Percentiles rank a stretch among this genome's conserved stretches.
phyloP scores from a whole-genome alignment of 1,284 basidiomycete genomes.

The Marasmius oreades region DNA sequence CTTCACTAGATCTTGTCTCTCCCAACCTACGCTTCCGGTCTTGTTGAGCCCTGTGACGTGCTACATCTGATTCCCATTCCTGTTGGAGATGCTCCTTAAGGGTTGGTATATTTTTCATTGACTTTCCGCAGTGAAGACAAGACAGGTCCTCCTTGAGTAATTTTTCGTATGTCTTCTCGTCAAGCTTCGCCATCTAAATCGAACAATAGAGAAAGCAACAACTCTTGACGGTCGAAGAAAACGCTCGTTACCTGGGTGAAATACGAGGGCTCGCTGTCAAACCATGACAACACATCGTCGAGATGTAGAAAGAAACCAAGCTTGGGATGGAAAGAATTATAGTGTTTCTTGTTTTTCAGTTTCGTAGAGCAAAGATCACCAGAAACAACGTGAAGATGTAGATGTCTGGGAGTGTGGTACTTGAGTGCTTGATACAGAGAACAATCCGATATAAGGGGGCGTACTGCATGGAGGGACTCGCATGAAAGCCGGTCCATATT shows the following conservation, averaged over 20 bases:
- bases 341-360: constrained; percentile 92
- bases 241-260: constrained; percentile 39
- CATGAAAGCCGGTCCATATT: constrained; percentile 85
- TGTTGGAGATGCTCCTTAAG: constrained; percentile 72
- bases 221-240: not conserved
- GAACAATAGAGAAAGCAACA: not conserved
- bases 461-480: constrained; percentile 74
- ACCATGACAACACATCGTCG: constrained; percentile 72
- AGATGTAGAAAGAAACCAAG: constrained; percentile 86
- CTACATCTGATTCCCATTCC: constrained; percentile 51
- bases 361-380: constrained; percentile 71
- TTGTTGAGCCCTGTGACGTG: constrained; percentile 33
- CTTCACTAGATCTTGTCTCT: constrained; percentile 14
- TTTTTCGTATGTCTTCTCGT: constrained; percentile 53
- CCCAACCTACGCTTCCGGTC: constrained; percentile 34
- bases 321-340: constrained; percentile 90
- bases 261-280: constrained; percentile 56
- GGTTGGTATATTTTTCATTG: constrained; percentile 70
- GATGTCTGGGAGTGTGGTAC: constrained; percentile 49
- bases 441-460: constrained; percentile 23
- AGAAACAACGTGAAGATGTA: constrained; percentile 88
- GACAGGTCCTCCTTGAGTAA: constrained; percentile 64
- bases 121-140: constrained; percentile 66
- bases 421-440: not conserved
- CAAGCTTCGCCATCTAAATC: constrained; percentile 44